Evolutionary conservation across 169 alveolate genomes (phyloP).

Genomic region (Cryptosporidium muris): DNA sequence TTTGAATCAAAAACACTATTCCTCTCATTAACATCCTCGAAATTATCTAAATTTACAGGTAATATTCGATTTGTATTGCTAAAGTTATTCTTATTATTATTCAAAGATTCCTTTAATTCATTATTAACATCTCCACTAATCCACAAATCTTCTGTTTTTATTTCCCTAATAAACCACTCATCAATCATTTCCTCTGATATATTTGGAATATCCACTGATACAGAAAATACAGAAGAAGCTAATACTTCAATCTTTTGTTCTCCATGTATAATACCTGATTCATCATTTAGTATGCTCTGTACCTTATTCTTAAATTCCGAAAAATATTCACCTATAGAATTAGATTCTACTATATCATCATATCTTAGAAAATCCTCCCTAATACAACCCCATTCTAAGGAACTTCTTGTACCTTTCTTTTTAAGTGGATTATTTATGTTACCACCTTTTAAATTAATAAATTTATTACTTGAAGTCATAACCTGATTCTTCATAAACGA

Average conservation of each 20-base stretch:
- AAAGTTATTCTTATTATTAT: background rate
- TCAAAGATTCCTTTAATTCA: background rate
- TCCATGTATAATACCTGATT: background rate
- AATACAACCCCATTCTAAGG: conserved; percentile 63
- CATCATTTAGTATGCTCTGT: background rate
- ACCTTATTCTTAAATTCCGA: conserved; percentile 39
- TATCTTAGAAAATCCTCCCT: conserved; percentile 37
- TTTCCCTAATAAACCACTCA: conserved; percentile 62
- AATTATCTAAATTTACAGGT: background rate
- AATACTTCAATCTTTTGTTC: conserved; percentile 15
- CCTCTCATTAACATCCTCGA: background rate
- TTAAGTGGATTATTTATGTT: background rate
- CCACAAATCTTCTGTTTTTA: background rate
- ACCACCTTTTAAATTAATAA: background rate
- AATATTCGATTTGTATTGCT: too few species aligned
- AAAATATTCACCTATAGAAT: conserved; percentile 21
- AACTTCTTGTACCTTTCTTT: conserved; percentile 22
- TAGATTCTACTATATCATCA: conserved; percentile 8
- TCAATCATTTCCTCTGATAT: conserved; percentile 36
- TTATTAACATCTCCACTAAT: background rate
- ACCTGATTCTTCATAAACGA: conserved; percentile 18
- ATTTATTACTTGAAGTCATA: background rate
- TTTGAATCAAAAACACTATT: conserved; percentile 31
- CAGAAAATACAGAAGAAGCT: conserved; percentile 33
- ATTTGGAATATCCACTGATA: background rate